These are phyloP conservation scores for Aspergillus pseudotamarii DNA, from an alignment of 2,329 filamentous ascomycete genomes.

Conservation along the genomic window DNA sequence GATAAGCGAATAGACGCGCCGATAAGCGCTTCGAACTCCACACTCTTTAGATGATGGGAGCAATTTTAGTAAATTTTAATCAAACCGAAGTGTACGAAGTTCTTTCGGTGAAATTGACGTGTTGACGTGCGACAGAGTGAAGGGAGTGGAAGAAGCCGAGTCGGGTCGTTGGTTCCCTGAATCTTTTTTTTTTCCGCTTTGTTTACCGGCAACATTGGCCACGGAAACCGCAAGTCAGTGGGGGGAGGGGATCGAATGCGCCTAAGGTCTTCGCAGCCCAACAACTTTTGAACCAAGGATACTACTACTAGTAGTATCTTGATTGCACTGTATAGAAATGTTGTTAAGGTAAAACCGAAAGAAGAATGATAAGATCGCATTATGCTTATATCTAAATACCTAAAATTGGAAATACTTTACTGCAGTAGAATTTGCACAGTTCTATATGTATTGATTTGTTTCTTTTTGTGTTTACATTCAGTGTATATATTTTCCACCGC, in stretches of 20 bases:
- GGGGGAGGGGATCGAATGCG: background rate
- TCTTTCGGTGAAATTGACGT: background rate
- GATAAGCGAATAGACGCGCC: slow-evolving; percentile 27
- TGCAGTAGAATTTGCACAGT: too few relatives aligned
- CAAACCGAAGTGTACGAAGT: background rate
- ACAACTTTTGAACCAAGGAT: background rate
- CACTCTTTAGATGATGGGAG: background rate
- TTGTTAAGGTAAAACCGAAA: background rate
- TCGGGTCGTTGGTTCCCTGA: background rate
- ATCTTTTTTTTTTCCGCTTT: background rate
- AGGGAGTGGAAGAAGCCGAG: background rate
- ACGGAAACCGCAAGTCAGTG: background rate
- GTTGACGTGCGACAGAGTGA: background rate
- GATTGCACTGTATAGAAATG: background rate
- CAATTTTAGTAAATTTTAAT: background rate
- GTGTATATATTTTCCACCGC: background rate
- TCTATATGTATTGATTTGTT: background rate
- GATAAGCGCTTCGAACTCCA: slow-evolving; percentile 22
- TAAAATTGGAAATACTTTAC: too few relatives aligned
- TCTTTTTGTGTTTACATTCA: background rate
- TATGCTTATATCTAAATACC: background rate
- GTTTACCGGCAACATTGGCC: slow-evolving; percentile 4
- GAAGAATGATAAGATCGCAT: background rate
- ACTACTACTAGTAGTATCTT: too few relatives aligned
- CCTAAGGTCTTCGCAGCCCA: background rate